Percentiles rank a stretch among this genome's conserved stretches.
phyloP scores from a whole-genome alignment of 495 filamentous ascomycete genomes.

The Tuber magnatum region DNA sequence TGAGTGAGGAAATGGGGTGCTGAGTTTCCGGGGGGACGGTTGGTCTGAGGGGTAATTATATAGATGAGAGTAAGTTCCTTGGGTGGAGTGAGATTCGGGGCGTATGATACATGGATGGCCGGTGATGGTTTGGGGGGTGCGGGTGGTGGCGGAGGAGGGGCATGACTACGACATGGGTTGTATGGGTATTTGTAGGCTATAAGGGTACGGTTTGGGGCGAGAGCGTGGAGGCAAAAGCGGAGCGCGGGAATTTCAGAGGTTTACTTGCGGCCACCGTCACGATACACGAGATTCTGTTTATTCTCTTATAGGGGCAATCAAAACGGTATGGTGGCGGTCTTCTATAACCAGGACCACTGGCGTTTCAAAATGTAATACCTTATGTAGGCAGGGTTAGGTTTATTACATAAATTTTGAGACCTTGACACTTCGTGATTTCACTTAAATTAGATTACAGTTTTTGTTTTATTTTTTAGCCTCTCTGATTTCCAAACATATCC shows the following conservation, averaged over 20 bases:
- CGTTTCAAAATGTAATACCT: too few species aligned
- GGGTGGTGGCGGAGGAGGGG: background rate
- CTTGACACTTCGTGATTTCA: too few species aligned
- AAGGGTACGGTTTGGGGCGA: background rate
- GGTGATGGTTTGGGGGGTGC: slow-evolving; percentile 24
- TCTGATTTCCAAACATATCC: too few species aligned
- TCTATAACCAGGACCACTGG: background rate
- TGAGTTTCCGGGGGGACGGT: slow-evolving; percentile 36
- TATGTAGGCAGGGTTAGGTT: too few species aligned
- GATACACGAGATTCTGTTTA: too few species aligned
- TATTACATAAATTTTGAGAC: too few species aligned
- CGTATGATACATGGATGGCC: slow-evolving; percentile 48
- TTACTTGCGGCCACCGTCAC: background rate
- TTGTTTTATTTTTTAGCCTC: too few species aligned
- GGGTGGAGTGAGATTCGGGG: slow-evolving; percentile 48
- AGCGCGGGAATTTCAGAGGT: background rate
- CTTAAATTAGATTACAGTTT: too few species aligned
- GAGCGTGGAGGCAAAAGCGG: background rate
- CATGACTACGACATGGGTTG: background rate
- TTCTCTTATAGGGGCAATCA: too few species aligned
- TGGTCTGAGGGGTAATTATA: slow-evolving; percentile 46
- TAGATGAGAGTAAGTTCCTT: slow-evolving; percentile 45
- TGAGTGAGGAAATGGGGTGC: background rate
- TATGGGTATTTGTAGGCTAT: background rate
- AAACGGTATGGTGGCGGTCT: background rate